Base-by-base conservation (phyloP, 306 rosid species). In the Vachellia pachyceras region DNA sequence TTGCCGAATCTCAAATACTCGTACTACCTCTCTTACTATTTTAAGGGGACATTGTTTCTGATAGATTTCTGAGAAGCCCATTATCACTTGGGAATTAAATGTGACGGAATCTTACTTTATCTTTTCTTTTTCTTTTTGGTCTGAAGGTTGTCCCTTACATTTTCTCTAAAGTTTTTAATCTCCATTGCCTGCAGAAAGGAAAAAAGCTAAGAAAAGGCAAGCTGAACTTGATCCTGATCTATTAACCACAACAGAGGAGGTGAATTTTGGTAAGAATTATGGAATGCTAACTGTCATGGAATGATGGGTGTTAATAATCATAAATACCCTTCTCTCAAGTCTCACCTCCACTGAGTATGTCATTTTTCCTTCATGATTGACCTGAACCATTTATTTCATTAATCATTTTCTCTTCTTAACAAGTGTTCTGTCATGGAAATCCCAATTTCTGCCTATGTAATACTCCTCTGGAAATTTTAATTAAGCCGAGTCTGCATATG, bases 211-310 rank as follows among this genome's bases (percentile, higher is more conserved):
- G 80, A 83, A 81, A 64, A 79, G 89, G 68, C 85, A 25, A 77
- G 82, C 84, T 71, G 71, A 75, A 65, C 58, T 82, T 71, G 89
- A 86, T 79, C 77, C 84, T 33, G 84, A 86, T 79, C 76, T 70
- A 71, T 84, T 77, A 64, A 54, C 84, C 42, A 45, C 63, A 33
- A 46, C 82, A 20, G 84, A 55, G 54, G 65, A 76, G 55, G n/a
- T 76, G 72, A 82, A 86, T 46, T 82, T 37, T 5, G 84, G 89
- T 86, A 86, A 86, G 89, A 76, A 50, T 50, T 61, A 36, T 73
- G 54, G 18, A 45, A 23, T 40, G 40, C 60, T 50, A 57, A 25
- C 39, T 68, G 37, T 75, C 17, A 29, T 12, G n/a, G 68, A 25
- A 11, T 29, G 40, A 5, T 25, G 41, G n/a, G 23, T 61, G 40